Base-by-base conservation (phyloP, 164 flowering plant species). In the Vitis cinerea region DNA sequence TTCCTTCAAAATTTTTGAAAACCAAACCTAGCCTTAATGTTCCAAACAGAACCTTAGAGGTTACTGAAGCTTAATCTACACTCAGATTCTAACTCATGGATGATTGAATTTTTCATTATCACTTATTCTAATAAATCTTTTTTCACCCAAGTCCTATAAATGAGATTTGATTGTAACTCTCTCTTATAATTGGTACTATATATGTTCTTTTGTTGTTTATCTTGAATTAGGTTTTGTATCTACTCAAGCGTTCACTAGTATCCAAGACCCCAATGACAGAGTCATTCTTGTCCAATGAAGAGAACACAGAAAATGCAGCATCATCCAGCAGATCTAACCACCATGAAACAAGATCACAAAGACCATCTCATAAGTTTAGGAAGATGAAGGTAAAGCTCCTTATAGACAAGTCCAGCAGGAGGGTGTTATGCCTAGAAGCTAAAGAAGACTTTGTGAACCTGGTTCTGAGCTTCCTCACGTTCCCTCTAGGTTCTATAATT, bases 381-480 rank as follows among this genome's bases (percentile, higher is more conserved):
- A 61, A 51, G 15, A 62, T 69, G 13, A 4, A 2, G 12, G 17
- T 70, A 8, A 70, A 37, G 17, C 66, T 70, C n/a, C 5, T 54
- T 5, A 10, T 70, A 1, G 53, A 66, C 72, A 63, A 62, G 53
- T 62, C 66, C 8, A 61, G 52, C 44, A 44, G 48, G 13, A 62
- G 16, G 51, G 66, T 54, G 10, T 70, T 52, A 44, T 62, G 54
- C 44, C 66, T 66, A 52, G 72, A 70, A 17, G 72, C 53, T 9
- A 10, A 44, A 3, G 56, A 63, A 19, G 66, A 70, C 47, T 70
- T 62, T 62, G 61, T 62, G 19, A n/a, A 70, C 55, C 48, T 70
- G 11, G 53, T 70, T 17, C 54, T 70, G 13, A 70, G 72, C 54
- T 70, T 62, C 47, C 72, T 70, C 7, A 62, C 66, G 19, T 15